phyloP scores from a whole-genome alignment of 176 grass and related monocot genomes.

The Pharus latifolius region DNA sequence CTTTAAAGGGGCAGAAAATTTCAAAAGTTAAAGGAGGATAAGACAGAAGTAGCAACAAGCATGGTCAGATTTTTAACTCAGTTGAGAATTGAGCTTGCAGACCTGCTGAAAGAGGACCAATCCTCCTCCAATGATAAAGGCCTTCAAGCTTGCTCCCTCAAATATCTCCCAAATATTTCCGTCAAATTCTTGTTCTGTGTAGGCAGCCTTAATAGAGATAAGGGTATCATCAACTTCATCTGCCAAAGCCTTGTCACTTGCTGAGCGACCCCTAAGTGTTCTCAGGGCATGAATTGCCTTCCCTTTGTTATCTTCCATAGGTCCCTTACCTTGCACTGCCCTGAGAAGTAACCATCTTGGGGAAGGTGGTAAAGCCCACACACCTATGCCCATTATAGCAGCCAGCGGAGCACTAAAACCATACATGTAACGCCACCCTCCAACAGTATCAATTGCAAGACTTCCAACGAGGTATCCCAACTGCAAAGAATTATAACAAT shows the following conservation, averaged over 20 bases:
- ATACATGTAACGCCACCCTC: conserved; percentile 97
- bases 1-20: background rate
- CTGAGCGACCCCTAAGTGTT: conserved; percentile 48
- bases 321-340: conserved; percentile 68
- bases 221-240: conserved; percentile 71
- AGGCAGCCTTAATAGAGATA: conserved; percentile 65
- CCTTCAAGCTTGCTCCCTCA: conserved; percentile 88
- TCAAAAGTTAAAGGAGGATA: background rate
- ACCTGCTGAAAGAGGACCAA: conserved; percentile 98
- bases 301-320: conserved; percentile 66
- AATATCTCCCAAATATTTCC: conserved; percentile 80
- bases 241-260: conserved; percentile 43
- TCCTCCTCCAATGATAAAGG: conserved; percentile 88
- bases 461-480: conserved; percentile 76
- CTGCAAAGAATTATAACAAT: conserved; percentile 39
- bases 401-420: conserved; percentile 71
- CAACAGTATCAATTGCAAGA: conserved; percentile 57
- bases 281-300: conserved; percentile 59
- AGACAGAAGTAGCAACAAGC: too few relatives aligned
- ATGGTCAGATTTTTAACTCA: background rate
- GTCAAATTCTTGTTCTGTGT: conserved; percentile 57
- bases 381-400: conserved; percentile 71
- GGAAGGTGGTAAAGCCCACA: conserved; percentile 66
- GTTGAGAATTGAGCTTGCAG: background rate
- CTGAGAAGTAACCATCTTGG: conserved; percentile 90